Evolutionary conservation across 768 basidiomycete genomes (phyloP).

Genomic region (Ephemerocybe angulata): DNA sequence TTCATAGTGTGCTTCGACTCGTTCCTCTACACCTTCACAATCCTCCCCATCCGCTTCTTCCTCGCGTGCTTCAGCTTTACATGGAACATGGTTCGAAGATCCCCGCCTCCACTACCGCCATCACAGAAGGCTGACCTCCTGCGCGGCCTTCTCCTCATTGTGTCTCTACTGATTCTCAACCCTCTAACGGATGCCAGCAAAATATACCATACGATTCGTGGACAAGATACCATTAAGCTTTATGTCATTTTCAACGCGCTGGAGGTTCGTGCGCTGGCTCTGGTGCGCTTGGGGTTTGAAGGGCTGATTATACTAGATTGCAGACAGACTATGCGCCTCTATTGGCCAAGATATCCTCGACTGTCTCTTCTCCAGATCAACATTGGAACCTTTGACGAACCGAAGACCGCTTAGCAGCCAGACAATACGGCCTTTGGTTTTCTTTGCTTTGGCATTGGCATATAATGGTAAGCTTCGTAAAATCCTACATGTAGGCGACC

Average conservation of each 20-base stretch:
- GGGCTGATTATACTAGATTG: constrained; percentile 61
- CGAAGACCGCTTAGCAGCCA: constrained; percentile 55
- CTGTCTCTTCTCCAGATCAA: constrained; percentile 91
- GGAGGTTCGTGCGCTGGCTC: constrained; percentile 59
- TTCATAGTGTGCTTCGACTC: constrained; percentile 93
- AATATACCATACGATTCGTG: constrained; percentile 96
- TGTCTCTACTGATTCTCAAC: constrained; percentile 70
- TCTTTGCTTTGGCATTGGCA: constrained; percentile 74
- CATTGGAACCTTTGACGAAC: constrained; percentile 69
- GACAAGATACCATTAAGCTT: constrained; percentile 97
- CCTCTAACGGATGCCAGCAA: constrained; percentile 93
- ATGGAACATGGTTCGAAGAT: constrained; percentile 45
- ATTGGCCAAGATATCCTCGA: constrained; percentile 98
- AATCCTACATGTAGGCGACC: neutral
- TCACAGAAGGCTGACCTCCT: constrained; percentile 92
- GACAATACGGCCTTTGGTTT: constrained; percentile 76
- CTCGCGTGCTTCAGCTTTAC: constrained; percentile 60
- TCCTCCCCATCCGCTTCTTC: constrained; percentile 85
- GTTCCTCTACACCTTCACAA: constrained; percentile 96
- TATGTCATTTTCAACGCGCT: constrained; percentile 99
- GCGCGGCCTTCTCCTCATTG: constrained; percentile 69
- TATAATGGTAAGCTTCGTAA: constrained; percentile 68
- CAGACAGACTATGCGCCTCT: constrained; percentile 88
- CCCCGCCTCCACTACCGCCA: constrained; percentile 62
- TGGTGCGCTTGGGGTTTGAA: constrained; percentile 8